Base-by-base conservation (phyloP, 2,329 filamentous ascomycete species). In the Cadophora luteo-olivacea region DNA sequence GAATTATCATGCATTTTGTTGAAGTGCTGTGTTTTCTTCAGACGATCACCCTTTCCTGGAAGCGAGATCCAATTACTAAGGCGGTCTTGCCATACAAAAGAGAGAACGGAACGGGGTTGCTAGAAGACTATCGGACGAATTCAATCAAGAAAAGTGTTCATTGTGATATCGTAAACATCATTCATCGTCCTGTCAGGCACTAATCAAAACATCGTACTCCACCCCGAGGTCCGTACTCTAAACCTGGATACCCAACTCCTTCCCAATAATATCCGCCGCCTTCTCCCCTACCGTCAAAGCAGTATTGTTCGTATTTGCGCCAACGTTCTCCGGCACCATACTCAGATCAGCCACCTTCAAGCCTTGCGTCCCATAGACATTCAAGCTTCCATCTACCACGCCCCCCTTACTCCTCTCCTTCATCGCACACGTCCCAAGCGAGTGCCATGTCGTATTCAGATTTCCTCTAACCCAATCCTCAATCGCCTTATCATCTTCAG, bases 301-400 rank as follows among this genome's bases (percentile, higher is more conserved):
- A 0, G 81, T 83, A 49, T 83, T 82, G 65, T 82, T 81, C 1
- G 82, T 84, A 68, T 84, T 84, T 0, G 79, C 81, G 3, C 79
- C 82, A 4, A 84, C 81, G 68, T 78, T 78, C 68, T 77, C 72
- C 3, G 77, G 77, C 9, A 74, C 67, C 66, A 78, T 75, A 70
- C 75, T 77, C 68, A 84, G 61, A 78, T 84, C 83, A 9, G 79
- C 80, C 66, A 83, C 70, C 75, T 83, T 84, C 69, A 82, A 71
- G 1, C 78, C 78, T 58, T 69, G 67, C 22, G 78, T 75, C 14
- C 81, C 81, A 74, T 82, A 79, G 9, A 82, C 81, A 66, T 77
- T 79, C 65, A 82, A 70, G n/a, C 68, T 73, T 14, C 69, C 71
- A 74, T 82, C 79, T 7, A 82, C 79, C 8, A 82, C 81, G 19